phyloP scores from a whole-genome alignment of 2,329 filamentous ascomycete species.

The Oidium heveae region DNA sequence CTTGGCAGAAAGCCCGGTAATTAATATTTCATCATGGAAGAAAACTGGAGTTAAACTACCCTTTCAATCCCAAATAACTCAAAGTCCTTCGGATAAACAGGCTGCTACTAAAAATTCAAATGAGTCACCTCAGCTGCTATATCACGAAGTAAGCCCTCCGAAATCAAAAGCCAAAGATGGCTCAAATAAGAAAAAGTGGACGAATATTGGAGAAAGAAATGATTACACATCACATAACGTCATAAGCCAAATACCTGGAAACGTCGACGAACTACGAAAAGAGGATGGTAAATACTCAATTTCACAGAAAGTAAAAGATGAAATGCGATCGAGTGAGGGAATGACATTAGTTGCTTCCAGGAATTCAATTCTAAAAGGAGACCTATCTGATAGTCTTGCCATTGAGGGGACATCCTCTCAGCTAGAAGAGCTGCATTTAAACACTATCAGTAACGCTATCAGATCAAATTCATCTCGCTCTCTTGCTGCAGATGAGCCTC shows the following conservation, averaged over 20 bases:
- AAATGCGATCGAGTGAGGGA: constrained; percentile 35
- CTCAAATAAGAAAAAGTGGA: constrained; percentile 13
- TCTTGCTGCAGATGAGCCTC: constrained; percentile 1
- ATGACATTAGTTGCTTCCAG: constrained; percentile 23
- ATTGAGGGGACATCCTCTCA: constrained; percentile 4
- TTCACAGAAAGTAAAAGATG: constrained; percentile 22
- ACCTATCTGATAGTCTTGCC: constrained; percentile 1
- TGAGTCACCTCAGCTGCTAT: background rate
- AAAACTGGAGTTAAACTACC: constrained; percentile 4
- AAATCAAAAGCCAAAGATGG: constrained; percentile 16
- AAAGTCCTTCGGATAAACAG: background rate
- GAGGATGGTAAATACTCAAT: constrained; percentile 6
- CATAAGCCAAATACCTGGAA: background rate
- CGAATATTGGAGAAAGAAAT: background rate
- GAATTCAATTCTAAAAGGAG: constrained; percentile 5
- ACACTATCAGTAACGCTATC: constrained; percentile 9
- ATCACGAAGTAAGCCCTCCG: constrained; percentile 1
- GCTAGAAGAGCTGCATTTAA: constrained; percentile 8
- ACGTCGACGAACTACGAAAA: background rate
- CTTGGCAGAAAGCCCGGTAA: constrained; percentile 46
- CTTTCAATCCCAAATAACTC: too few species aligned
- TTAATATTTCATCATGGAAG: constrained; percentile 41
- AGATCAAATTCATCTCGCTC: constrained; percentile 4
- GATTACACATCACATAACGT: background rate
- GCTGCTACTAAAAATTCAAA: constrained; percentile 1